phyloP scores from a whole-genome alignment of 2,329 filamentous ascomycete species.

The Hypoxylon sp. region DNA sequence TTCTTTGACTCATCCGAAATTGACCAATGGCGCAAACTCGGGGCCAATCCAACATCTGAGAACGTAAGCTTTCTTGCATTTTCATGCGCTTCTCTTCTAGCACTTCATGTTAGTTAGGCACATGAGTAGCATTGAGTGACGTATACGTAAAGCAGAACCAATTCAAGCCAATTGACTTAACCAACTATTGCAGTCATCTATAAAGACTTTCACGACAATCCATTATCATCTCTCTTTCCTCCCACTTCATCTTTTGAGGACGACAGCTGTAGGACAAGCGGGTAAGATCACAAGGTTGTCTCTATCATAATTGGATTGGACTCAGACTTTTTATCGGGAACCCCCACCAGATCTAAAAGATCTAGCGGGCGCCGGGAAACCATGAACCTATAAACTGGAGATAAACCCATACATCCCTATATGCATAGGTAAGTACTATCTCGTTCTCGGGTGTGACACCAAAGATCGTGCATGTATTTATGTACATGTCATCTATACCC shows the following conservation, averaged over 20 bases:
- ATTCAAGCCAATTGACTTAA: background rate
- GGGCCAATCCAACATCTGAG: constrained; percentile 1
- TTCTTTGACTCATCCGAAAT: constrained; percentile 40
- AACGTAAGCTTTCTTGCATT: constrained; percentile 3
- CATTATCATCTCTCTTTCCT: too few species aligned
- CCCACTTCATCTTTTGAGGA: background rate
- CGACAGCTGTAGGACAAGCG: background rate
- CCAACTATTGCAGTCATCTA: background rate
- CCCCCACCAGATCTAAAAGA: constrained; percentile 25
- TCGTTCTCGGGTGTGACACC: background rate
- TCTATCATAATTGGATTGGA: background rate
- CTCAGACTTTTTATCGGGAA: background rate
- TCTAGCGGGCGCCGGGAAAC: constrained; percentile 8
- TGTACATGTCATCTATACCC: too few species aligned
- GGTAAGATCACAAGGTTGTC: too few species aligned
- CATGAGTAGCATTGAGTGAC: background rate
- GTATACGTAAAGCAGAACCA: background rate
- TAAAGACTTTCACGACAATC: background rate
- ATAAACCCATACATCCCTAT: background rate
- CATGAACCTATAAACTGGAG: background rate
- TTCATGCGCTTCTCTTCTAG: background rate
- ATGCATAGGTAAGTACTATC: background rate
- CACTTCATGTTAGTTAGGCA: background rate
- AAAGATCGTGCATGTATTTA: background rate
- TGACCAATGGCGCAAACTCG: constrained; percentile 21